Conservation (phyloP, 1,139 yeast genomes). For the Magnusiomyces fungicola region DNA sequence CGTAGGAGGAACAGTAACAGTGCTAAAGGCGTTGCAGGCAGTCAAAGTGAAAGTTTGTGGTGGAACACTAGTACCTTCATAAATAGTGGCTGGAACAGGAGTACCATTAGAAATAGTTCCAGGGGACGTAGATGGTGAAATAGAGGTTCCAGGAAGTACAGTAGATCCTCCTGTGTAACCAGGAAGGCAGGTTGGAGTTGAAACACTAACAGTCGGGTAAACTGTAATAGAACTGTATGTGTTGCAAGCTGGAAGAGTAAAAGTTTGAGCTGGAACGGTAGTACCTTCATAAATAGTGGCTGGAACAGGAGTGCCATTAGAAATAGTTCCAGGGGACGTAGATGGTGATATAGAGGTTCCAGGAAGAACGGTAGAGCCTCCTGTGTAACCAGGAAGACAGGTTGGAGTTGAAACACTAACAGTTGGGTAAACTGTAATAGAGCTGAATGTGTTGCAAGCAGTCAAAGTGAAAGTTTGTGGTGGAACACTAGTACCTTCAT, state of each 20-base stretch:
- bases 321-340: constrained; percentile 5
- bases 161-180: constrained; percentile 4
- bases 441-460: constrained; percentile 7
- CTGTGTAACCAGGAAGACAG: constrained; percentile 3
- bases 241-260: constrained; percentile 6
- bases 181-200: constrained; percentile 5
- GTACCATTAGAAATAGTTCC: constrained; percentile 5
- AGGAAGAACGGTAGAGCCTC: constrained; percentile 9
- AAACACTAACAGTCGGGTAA: not conserved
- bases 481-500: constrained; percentile 1
- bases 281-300: constrained; percentile 8
- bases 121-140: constrained; percentile 3
- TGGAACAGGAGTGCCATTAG: constrained; percentile 7
- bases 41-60: constrained; percentile 2
- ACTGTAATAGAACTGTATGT: not conserved
- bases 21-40: constrained; percentile 7
- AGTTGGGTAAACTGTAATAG: constrained; percentile 7
- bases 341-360: constrained; percentile 9
- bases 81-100: constrained; percentile 4
- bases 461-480: constrained; percentile 1
- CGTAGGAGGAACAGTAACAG: constrained; percentile 8
- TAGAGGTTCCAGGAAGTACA: constrained; percentile 10
- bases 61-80: constrained; percentile 9
- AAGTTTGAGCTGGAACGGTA: constrained; percentile 2
- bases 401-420: constrained; percentile 5